Conservation (phyloP, 164 flowering plant genomes). For the Protea cynaroides region DNA sequence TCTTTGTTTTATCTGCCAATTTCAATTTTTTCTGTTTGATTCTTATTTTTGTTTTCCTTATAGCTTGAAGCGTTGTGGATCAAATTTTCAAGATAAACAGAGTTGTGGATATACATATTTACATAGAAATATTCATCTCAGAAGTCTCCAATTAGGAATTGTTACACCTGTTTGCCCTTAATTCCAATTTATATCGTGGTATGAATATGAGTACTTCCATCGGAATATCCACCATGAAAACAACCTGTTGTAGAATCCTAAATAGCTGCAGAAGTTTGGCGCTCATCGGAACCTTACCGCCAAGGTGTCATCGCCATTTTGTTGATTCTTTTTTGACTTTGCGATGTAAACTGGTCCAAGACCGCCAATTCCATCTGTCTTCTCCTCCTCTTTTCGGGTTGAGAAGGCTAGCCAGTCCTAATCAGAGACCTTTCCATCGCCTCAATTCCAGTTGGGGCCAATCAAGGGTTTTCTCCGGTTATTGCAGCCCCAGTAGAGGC, state of each 20-base stretch:
- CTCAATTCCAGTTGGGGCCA: conserved; percentile 36
- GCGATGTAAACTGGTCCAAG: conserved; percentile 18
- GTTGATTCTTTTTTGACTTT: too few species aligned
- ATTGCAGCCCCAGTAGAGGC: conserved; percentile 10
- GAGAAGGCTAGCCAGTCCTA: conserved; percentile 15
- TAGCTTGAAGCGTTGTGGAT: neutral
- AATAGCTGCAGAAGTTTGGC: neutral
- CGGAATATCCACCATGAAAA: neutral
- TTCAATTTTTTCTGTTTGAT: too few species aligned
- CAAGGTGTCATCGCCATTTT: conserved; percentile 10
- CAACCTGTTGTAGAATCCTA: neutral
- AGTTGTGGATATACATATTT: neutral
- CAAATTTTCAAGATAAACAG: neutral
- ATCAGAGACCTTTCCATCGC: conserved; percentile 27
- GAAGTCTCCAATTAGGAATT: neutral
- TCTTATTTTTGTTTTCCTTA: too few species aligned
- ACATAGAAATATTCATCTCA: neutral
- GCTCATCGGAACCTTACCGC: conserved; percentile 9
- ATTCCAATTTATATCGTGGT: neutral
- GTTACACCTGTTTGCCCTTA: neutral
- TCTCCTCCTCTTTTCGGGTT: conserved; percentile 16
- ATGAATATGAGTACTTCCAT: neutral
- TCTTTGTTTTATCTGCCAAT: too few species aligned
- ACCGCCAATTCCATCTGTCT: conserved; percentile 3
- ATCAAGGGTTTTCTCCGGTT: conserved; percentile 25